phyloP scores from a whole-genome alignment of 768 basidiomycete genomes.

The Rossbeevera mucosa region DNA sequence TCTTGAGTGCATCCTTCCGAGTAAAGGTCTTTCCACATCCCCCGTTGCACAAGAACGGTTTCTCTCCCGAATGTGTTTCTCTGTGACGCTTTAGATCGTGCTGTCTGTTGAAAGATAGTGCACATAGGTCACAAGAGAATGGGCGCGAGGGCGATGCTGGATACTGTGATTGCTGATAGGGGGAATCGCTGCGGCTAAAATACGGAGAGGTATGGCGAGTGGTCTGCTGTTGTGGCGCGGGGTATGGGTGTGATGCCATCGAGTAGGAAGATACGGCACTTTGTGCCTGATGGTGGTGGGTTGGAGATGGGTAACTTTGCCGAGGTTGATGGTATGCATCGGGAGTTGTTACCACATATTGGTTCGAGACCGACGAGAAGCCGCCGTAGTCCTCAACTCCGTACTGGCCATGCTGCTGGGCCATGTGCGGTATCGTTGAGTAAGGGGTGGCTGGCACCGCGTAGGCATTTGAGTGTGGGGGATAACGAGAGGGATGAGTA shows the following conservation, averaged over 20 bases:
- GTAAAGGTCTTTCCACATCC: slow-evolving; percentile 86
- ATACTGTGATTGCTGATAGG: slow-evolving; percentile 39
- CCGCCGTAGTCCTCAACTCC: slow-evolving; percentile 17
- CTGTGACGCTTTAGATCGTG: slow-evolving; percentile 83
- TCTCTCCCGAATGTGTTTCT: slow-evolving; percentile 82
- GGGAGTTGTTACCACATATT: slow-evolving; percentile 17
- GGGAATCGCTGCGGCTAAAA: slow-evolving; percentile 29
- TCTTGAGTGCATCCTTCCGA: slow-evolving; percentile 80
- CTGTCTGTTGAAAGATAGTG: slow-evolving; percentile 79
- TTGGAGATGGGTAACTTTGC: slow-evolving; percentile 24
- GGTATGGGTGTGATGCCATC: slow-evolving; percentile 29
- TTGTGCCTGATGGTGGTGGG: slow-evolving; percentile 30
- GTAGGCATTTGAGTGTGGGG: slow-evolving; percentile 19
- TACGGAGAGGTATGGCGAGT: slow-evolving; percentile 31
- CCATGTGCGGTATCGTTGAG: slow-evolving; percentile 18
- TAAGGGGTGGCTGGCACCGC: slow-evolving; percentile 15
- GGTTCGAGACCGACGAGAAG: slow-evolving; percentile 16
- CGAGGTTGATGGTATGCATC: slow-evolving; percentile 23
- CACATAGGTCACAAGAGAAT: slow-evolving; percentile 67
- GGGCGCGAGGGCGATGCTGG: slow-evolving; percentile 58
- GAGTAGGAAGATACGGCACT: slow-evolving; percentile 31
- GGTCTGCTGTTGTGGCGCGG: slow-evolving; percentile 21
- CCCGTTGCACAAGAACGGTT: slow-evolving; percentile 78
- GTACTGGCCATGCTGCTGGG: slow-evolving; percentile 20
- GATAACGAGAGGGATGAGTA: slow-evolving; percentile 22